Evolutionary conservation across 768 basidiomycete species (phyloP), one percentile per base, ranked within the genome.

Genomic region (Mycena amicta): DNA sequence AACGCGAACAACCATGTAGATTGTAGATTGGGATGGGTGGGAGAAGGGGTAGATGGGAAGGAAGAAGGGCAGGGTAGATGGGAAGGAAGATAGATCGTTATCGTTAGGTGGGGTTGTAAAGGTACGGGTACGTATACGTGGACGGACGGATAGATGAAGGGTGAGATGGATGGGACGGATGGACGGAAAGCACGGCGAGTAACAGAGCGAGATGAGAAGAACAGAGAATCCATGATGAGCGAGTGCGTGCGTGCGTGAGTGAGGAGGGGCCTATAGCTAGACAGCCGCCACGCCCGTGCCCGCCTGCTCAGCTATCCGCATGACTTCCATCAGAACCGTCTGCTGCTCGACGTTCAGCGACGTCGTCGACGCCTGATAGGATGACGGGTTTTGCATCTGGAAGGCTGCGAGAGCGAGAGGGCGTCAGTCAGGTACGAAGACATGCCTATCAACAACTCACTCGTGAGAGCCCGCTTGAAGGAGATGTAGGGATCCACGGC

Each of bases 291-390:
- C 52, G 23, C 53, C 52, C 2, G 55, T 50, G 23, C 53, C 52
- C 2, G 55, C 30, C 37, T 54, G 71, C 63, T 89, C 88, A 27
- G 90, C 90, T 68, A 82, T 77, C 52, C 81, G 78, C 89, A 93
- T 91, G 58, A 92, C 83, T 68, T 94, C 92, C 89, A 93, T 93
- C 56, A 93, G 80, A 53, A 87, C 67, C 1, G 89, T 88, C 70
- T 92, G 91, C 65, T 89, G 87, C 23, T 93, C 92, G 41, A 89
- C 79, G 55, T 77, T 79, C 62, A 94, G 79, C 25, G 76, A 76
- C 5, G 90, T 90, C 41, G 90, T 93, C 16, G 86, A 85, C 15
- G 82, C 80, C 68, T 90, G 89, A 71, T 93, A 92, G 50, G 80
- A 77, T 15, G 78, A 73, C 2, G 77, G 73, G 64, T 92, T 92